Conservation (phyloP, 441 rosid species). For the Sinapis alba region DNA sequence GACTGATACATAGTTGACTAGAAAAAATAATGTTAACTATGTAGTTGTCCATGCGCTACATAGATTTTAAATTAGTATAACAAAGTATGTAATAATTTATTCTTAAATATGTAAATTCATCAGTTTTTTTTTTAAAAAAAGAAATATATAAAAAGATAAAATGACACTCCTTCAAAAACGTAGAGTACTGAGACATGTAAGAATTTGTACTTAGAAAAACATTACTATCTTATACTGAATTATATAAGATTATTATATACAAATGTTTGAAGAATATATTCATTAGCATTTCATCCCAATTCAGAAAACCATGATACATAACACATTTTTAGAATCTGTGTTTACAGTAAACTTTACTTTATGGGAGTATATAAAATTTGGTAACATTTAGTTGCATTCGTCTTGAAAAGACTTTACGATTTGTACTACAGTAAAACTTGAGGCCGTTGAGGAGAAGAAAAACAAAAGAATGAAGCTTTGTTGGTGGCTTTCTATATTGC, state of each 20-base stretch:
- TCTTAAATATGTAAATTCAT: not conserved
- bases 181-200: not conserved
- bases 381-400: no score
- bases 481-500: no score
- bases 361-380: not conserved
- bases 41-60: not conserved
- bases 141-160: not conserved
- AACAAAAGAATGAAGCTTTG: no score
- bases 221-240: not conserved
- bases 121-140: not conserved
- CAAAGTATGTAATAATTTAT: not conserved
- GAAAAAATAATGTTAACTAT: not conserved
- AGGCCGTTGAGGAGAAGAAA: no score
- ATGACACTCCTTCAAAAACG: not conserved
- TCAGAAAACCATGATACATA: not conserved
- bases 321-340: not conserved
- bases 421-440: no score
- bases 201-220: not conserved
- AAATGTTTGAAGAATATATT: not conserved
- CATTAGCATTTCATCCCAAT: not conserved
- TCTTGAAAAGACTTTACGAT: no score
- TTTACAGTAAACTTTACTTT: not conserved
- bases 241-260: not conserved
- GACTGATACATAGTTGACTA: not conserved
- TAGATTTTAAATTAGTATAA: not conserved